Percentiles rank a stretch among this genome's conserved stretches.
Conservation (phyloP, 352 stramenopile species). For the Pythium periplocum region DNA sequence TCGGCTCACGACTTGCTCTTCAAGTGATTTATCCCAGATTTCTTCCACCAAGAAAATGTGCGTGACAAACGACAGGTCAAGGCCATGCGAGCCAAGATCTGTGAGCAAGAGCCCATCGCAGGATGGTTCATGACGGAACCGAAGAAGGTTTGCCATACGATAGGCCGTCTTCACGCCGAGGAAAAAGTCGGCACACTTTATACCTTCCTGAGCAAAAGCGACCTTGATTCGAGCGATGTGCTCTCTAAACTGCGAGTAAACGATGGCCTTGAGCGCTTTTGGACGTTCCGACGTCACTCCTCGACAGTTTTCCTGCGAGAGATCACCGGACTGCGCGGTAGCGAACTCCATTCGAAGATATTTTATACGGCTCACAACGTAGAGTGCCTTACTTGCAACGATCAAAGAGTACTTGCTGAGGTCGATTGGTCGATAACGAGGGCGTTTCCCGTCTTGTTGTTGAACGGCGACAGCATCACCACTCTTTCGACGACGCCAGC, state of each 20-base stretch:
- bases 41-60: slow-evolving; percentile 98
- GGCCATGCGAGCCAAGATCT: slow-evolving; percentile 92
- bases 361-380: slow-evolving; percentile 54
- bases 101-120: slow-evolving; percentile 92
- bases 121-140: slow-evolving; percentile 54
- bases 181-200: slow-evolving; percentile 66
- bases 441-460: slow-evolving; percentile 17
- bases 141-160: slow-evolving; percentile 52
- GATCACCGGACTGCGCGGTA: background rate
- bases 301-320: background rate
- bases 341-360: slow-evolving; percentile 52
- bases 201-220: slow-evolving; percentile 61
- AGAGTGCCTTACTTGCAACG: slow-evolving; percentile 69
- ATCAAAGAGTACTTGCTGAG: slow-evolving; percentile 31
- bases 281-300: background rate
- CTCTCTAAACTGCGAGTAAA: slow-evolving; percentile 82
- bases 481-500: slow-evolving; percentile 3
- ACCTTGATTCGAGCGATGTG: slow-evolving; percentile 73
- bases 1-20: slow-evolving; percentile 94
- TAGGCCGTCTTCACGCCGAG: slow-evolving; percentile 27
- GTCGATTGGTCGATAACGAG: slow-evolving; percentile 17
- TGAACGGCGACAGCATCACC: slow-evolving; percentile 9
- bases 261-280: slow-evolving; percentile 60
- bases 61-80: slow-evolving; percentile 98
- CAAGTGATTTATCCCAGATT: slow-evolving; percentile 94